Evolutionary conservation across 495 filamentous ascomycete species (phyloP), one percentile per base, ranked within the genome.

Genomic region (Lineolata rhizophorae): DNA sequence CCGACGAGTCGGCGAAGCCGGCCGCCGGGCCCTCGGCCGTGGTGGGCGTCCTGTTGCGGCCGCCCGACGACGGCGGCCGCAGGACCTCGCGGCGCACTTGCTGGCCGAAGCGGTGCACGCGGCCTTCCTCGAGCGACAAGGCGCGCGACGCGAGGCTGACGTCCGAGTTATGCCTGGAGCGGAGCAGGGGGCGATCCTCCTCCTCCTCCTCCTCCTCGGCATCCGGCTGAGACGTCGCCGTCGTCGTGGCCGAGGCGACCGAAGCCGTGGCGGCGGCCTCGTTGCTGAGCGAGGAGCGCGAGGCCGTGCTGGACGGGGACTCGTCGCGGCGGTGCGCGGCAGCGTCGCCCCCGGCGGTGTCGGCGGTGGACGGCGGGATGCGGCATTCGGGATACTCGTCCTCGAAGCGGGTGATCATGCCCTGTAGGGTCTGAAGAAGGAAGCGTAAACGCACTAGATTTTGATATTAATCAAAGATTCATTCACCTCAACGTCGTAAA

Each of bases 381-480:
- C 80, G 70, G 1, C 75, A 85, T 46, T 95, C 87, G 8, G 87
- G 87, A 44, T 81, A 97, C 52, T 93, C 84, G 44, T 85, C 72
- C 47, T 95, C 87, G 39, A 97, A 97, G 13, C 87, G 78, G 45
- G 76, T 67, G 46, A 95, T 93, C 56, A 97, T 92, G 39, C 70
- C 68, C 38, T 78, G 65, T 4, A 97, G 65, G 1, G 87, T 95
- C 31, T 76, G 61, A 43, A 93, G 84, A 18, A 97, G 66, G 62
- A 92, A 93, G 29, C 79, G 64, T 16, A 97, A 70, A 37, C 78
- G 77, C 26, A 71, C 76, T 83, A 34, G n/a, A n/a, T n/a, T n/a
- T n/a, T n/a, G n/a, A n/a, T 11, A 12, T 35, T 13, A 13, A 26
- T 31, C 25, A 43, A 34, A 43, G 37, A 14, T n/a, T 5, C n/a